Base-by-base conservation (phyloP, 2,329 filamentous ascomycete genomes). In the Calonectria naviculata region DNA sequence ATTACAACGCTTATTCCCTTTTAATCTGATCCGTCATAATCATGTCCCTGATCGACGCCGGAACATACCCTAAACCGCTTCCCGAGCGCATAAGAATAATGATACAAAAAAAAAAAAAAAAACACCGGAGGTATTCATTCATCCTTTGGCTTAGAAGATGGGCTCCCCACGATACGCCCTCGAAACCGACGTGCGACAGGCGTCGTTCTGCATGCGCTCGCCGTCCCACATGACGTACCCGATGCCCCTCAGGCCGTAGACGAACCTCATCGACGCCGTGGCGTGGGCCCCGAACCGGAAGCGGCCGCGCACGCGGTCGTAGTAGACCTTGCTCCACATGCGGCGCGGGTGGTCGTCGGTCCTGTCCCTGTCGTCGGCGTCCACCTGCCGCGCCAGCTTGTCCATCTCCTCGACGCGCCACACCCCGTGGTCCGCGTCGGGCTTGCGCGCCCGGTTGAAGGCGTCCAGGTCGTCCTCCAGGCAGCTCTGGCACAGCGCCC, bases 151-250 rank as follows among this genome's bases (percentile, higher is more conserved):
- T 62, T 58, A 76, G 36, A 70, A 76, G 31, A 75, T 38, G 46
- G 67, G 31, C n/a, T 74, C 73, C n/a, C 75, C 75, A 65, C 71
- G 65, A 17, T 74, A 74, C 34, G 72, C 75, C 65, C 64, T 74
- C 12, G 76, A 64, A 26, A 77, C 63, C 5, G 65, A 70, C 1
- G 28, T 66, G 54, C 73, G 71, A 21, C 73, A 76, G 12, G 41
- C 60, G n/a, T 73, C 71, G 12, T 72, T 66, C 44, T 74, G 49
- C 72, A 76, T 74, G 31, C 75, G 71, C 65, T 68, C 65, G 3
- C 58, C 64, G 62, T 77, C 75, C 75, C 75, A 77, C 67, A 76
- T 70, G 0, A 76, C 74, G 34, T 77, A 75, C 1, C 75, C 75
- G n/a, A 76, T 62, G 21, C 71, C 56, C 24, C 75, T 68, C 46